Conservation (phyloP, 371 early-diverging fungal genomes). For the Circinella minor region DNA sequence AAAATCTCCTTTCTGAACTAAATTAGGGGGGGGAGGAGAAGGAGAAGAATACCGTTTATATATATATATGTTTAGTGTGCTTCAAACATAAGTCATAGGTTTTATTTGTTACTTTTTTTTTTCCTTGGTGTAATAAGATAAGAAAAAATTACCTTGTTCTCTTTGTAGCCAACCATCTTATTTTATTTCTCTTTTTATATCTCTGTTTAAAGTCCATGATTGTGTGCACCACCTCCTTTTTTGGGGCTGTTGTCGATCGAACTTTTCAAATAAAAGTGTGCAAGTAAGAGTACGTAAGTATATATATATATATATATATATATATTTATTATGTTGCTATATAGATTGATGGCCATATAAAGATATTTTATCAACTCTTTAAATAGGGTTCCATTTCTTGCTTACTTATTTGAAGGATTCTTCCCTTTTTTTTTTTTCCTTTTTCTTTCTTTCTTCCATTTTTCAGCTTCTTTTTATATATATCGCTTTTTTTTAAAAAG, state of each 20-base stretch:
- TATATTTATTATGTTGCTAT: too few relatives aligned
- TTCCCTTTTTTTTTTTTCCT: neutral
- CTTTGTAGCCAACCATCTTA: too few relatives aligned
- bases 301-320: neutral
- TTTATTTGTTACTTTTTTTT: neutral
- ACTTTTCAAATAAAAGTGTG: neutral
- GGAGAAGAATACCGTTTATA: neutral
- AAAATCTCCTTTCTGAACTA: slow-evolving; percentile 10
- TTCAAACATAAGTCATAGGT: neutral
- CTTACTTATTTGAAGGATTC: slow-evolving; percentile 10
- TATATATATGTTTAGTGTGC: too few relatives aligned
- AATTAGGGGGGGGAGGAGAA: slow-evolving; percentile 6
- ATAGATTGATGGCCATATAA: too few relatives aligned
- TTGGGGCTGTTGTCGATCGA: slow-evolving; percentile 21
- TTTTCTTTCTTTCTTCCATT: slow-evolving; percentile 6
- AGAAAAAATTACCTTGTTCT: neutral
- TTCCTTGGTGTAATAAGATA: too few relatives aligned
- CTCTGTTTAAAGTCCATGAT: neutral
- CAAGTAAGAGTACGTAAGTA: neutral
- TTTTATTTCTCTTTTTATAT: neutral
- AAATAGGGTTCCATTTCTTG: slow-evolving; percentile 17
- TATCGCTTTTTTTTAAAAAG: too few relatives aligned
- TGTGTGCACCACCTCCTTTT: slow-evolving; percentile 13
- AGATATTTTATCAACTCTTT: slow-evolving; percentile 2
- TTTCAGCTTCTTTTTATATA: neutral